Base-by-base conservation (phyloP, 352 stramenopile genomes). In the Phytophthora macrochlamydospora region DNA sequence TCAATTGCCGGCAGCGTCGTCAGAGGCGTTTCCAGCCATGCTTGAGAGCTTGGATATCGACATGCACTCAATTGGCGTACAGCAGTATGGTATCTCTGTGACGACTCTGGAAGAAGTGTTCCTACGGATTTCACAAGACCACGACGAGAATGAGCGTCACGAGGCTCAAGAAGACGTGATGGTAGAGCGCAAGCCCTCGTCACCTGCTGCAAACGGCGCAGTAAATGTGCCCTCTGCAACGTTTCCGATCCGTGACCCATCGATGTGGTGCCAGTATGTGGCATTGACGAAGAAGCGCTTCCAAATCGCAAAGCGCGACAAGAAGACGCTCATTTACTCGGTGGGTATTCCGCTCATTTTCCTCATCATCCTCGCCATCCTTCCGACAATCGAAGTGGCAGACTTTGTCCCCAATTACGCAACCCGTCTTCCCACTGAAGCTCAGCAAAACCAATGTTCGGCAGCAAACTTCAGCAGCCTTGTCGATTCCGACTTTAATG, bases 31-130 rank as follows among this genome's bases (percentile, higher is more conserved):
- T 69, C 67, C 89, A 14, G 61, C 48, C 1, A 93, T 99, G 74
- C 94, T 99, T 55, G 67, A 93, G 56, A 74, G 83, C 4, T 69
- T 99, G 7, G 84, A 92, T 35, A 40, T 51, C 3, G 48, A 79
- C 31, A 65, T 87, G 54, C 57, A 65, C 1, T 53, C 65, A 5
- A 55, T 97, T 12, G 63, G 68, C 3, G 84, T 99, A 54, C 64
- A 79, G 5, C 85, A 91, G 40, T 99, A 99, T 75, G 97, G 97
- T 38, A 86, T 99, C 28, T 97, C 92, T 14, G 96, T 99, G 45
- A 99, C 98, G n/a, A 99, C 98, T 0, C 78, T 99, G 5, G 98
- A 99, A 69, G 97, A 99, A 83, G 97, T 99, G 0, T 99, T 99
- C 72, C 71, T 99, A 52, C 77, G 76, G 7, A 91, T 91, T 56